Evolutionary conservation across 2,329 filamentous ascomycete genomes (phyloP).

Genomic region (Dactylellina drechsleri): DNA sequence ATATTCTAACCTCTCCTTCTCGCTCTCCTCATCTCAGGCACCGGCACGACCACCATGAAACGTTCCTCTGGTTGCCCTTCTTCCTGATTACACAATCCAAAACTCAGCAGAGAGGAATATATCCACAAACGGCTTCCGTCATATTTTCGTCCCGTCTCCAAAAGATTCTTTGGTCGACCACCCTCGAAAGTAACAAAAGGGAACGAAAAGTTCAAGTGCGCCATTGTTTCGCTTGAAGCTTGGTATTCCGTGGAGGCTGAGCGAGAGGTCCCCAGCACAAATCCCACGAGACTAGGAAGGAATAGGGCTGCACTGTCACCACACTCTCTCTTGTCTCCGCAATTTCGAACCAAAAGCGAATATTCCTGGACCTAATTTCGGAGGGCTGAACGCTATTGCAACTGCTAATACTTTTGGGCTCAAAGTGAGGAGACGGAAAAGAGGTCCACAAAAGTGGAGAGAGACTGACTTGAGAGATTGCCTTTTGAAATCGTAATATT

Average conservation of each 20-base stretch:
- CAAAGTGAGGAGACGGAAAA: conserved; percentile 34
- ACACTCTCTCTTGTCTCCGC: conserved; percentile 39
- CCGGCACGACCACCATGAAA: conserved; percentile 11
- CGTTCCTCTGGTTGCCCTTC: conserved; percentile 7
- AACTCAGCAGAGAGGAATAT: conserved; percentile 8
- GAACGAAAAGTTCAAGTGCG: too few relatives aligned
- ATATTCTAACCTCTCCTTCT: conserved; percentile 1
- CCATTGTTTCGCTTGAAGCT: conserved; percentile 53
- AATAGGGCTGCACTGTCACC: conserved; percentile 51
- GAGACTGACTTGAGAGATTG: too few relatives aligned
- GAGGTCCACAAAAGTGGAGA: neutral
- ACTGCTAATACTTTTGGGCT: conserved; percentile 35
- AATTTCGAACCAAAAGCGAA: conserved; percentile 52
- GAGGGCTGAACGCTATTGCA: conserved; percentile 44
- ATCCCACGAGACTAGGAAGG: conserved; percentile 33
- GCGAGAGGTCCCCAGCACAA: conserved; percentile 1
- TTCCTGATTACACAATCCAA: conserved; percentile 24
- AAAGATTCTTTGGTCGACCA: conserved; percentile 5
- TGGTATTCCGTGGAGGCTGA: conserved; percentile 52
- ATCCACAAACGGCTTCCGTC: conserved; percentile 7
- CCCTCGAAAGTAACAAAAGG: neutral
- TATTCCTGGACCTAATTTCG: conserved; percentile 40
- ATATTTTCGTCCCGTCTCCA: neutral
- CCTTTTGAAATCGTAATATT: neutral
- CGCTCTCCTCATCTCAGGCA: neutral